Percentiles rank a stretch among this genome's conserved stretches.
Evolutionary conservation across 1,139 yeast genomes (phyloP).

Genomic region (Diutina neorugosa): DNA sequence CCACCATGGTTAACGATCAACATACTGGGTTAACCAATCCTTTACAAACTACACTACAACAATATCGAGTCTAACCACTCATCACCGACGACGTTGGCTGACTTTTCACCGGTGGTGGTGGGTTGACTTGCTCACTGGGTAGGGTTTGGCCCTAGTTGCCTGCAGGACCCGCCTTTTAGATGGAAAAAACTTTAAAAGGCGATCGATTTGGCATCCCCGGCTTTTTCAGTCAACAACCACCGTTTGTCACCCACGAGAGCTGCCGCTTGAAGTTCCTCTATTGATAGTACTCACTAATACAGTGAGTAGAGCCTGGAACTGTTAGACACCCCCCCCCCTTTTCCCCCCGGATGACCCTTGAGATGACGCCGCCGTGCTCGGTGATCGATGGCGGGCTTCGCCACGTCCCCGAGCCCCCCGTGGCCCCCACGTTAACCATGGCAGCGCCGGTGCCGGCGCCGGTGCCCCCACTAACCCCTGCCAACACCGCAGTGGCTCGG

Average conservation of each 20-base stretch:
- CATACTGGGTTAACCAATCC: too few relatives aligned
- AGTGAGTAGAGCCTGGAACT: constrained; percentile 16
- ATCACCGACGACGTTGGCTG: background rate
- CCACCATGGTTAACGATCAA: too few relatives aligned
- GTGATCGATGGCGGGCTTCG: constrained; percentile 1
- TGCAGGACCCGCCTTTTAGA: background rate
- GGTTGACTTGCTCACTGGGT: background rate
- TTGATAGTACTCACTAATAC: constrained; percentile 16
- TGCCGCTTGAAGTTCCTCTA: constrained; percentile 34
- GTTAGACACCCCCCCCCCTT: background rate
- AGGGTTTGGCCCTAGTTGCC: background rate
- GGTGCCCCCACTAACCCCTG: background rate
- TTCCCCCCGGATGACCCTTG: background rate
- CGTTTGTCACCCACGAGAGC: constrained; percentile 25
- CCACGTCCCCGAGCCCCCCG: background rate
- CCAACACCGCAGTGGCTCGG: constrained; percentile 15
- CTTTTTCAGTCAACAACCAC: background rate
- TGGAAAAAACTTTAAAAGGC: background rate
- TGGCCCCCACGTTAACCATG: background rate
- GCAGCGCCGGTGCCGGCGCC: background rate
- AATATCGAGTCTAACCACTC: background rate
- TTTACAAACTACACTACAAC: background rate
- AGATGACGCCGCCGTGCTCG: background rate
- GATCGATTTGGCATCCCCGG: background rate
- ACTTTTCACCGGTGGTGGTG: background rate